Conservation (phyloP, 164 flowering plant genomes). For the Vitis labrusca region DNA sequence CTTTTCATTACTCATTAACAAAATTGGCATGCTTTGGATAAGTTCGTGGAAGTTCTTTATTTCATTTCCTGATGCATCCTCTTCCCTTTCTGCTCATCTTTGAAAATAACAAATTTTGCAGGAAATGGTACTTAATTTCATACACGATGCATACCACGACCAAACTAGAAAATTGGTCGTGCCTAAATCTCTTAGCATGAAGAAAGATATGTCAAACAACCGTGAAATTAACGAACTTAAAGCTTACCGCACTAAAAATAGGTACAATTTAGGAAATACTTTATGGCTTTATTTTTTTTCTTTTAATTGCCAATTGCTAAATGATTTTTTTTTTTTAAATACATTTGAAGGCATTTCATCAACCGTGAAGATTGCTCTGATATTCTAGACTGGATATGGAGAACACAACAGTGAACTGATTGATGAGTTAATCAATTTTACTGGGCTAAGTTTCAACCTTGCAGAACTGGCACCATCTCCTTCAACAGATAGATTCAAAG, state of each 20-base stretch:
- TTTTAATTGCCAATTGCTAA: neutral
- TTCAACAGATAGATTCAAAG: too few relatives aligned
- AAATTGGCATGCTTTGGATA: too few relatives aligned
- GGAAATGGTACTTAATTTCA: conserved; percentile 71
- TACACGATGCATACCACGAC: conserved; percentile 62
- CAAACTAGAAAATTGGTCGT: conserved; percentile 45
- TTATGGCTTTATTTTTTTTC: too few relatives aligned
- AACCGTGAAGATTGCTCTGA: conserved; percentile 57
- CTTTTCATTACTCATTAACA: too few relatives aligned
- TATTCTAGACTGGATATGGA: conserved; percentile 67
- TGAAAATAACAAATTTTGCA: conserved; percentile 26
- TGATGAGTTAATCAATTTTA: neutral
- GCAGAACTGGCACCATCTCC: too few relatives aligned
- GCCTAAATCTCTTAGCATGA: conserved; percentile 65
- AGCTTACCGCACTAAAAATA: conserved; percentile 60
- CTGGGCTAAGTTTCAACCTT: too few relatives aligned
- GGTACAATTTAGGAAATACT: conserved; percentile 37
- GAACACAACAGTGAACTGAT: conserved; percentile 34
- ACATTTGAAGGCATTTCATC: conserved; percentile 56
- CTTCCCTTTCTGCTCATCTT: neutral
- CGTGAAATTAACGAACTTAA: conserved; percentile 52
- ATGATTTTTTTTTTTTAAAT: conserved; percentile 6
- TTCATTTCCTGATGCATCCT: neutral
- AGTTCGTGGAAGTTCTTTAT: neutral
- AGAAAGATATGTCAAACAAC: conserved; percentile 41